Base-by-base conservation (phyloP, 331 rosid species). In the Prunus yedoensis region DNA sequence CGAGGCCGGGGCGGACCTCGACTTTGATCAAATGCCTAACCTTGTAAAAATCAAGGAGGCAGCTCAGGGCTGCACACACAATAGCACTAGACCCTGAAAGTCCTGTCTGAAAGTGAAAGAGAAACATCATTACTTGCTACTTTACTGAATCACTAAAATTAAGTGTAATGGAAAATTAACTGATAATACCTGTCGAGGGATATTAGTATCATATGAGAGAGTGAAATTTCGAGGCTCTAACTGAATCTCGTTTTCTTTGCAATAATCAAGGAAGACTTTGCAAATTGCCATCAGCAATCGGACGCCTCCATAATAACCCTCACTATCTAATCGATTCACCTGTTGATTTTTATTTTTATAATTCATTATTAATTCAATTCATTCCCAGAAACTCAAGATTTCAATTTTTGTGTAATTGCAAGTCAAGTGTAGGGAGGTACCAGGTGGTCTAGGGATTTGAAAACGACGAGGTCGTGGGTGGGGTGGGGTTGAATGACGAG, bases 71-170 rank as follows among this genome's bases (percentile, higher is more conserved):
- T 17, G 97, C 96, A 83, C 91, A 90, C 1, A 88, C 96, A 62
- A 92, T 92, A 13, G 90, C 99, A 74, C 99, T 94, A 11, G 99
- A 94, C 65, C 97, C 99, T 10, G 99, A 94, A 80, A 94, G 97
- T 16, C 99, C 99, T 47, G 88, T 68, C 99, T 91, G 91, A 81
- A 89, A 52, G 1, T 0, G 14, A 12, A 21, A 58, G 41, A 4
- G 23, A 11, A 63, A 83, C 20, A 51, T 54, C 35, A 73, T 23
- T 56, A 51, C 46, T 76, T 76, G 1, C 60, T 5, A 75, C 76
- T 1, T 3, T 47, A 47, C 20, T 57, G 12, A 58, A 57, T 43
- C 56, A 3, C 5, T 54, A 1, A 21, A 14, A 14, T 60, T 27
- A 32, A 32, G 38, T 1, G 38, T 32, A 5, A 32, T 32, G 8